Evolutionary conservation across 2,329 filamentous ascomycete genomes (phyloP).

Genomic region (Blastomyces percursus): DNA sequence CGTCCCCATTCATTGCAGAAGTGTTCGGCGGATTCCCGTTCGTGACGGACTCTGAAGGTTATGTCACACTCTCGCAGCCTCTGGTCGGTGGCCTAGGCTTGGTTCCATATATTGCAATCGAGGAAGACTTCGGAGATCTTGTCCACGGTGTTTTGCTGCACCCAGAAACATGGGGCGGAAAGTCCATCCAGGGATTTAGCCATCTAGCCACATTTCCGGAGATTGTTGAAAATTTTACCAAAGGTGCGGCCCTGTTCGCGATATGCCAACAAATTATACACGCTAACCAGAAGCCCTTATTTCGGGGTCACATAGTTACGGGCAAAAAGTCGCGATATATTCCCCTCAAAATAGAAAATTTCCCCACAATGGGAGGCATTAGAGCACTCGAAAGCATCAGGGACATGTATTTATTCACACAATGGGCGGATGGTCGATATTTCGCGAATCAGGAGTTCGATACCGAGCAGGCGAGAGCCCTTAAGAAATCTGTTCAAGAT

Average conservation of each 20-base stretch:
- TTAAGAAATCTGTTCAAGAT: conserved; percentile 1
- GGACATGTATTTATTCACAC: not conserved
- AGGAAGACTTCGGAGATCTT: conserved; percentile 6
- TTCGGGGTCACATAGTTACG: not conserved
- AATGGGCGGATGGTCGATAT: conserved; percentile 3
- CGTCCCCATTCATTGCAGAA: not conserved
- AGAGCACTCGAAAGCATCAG: not conserved
- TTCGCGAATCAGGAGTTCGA: conserved; percentile 3
- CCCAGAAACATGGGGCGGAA: not conserved
- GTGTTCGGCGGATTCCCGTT: conserved; percentile 4
- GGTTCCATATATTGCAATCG: conserved; percentile 3
- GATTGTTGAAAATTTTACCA: not conserved
- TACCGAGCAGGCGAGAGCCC: not conserved
- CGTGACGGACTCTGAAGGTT: conserved; percentile 1
- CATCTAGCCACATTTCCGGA: not conserved
- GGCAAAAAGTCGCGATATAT: conserved; percentile 5
- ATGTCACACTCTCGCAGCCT: conserved; percentile 2
- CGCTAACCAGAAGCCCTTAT: not conserved
- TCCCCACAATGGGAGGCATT: not conserved
- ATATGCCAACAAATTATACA: not conserved
- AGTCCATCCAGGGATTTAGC: conserved; percentile 1
- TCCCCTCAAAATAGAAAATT: not conserved
- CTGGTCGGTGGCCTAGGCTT: not conserved
- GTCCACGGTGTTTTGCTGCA: conserved; percentile 3
- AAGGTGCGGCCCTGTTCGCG: not conserved